A percentile compares a stretch with the other conserved stretches of the same genome.
Conservation (phyloP, 139 green algal species). For the Chlorella sorokiniana region DNA sequence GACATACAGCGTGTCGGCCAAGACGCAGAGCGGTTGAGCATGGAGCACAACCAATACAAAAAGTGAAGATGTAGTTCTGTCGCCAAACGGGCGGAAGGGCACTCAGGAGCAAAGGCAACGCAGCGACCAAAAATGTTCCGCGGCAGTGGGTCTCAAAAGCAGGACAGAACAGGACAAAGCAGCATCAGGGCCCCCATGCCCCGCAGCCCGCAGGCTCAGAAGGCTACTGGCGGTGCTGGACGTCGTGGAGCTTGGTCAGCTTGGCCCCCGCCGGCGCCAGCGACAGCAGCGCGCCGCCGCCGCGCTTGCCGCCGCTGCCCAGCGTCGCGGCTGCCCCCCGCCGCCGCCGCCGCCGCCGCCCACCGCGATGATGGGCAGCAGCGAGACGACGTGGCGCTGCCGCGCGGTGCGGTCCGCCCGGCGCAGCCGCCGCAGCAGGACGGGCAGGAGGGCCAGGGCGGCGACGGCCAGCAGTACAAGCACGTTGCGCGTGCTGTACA, state of each 20-base stretch:
- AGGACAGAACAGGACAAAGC: too few species aligned
- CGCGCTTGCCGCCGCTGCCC: not conserved
- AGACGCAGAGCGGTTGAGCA: too few species aligned
- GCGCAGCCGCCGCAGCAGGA: slow-evolving; percentile 24
- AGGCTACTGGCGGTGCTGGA: too few species aligned
- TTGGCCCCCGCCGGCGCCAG: not conserved
- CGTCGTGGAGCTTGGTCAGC: not conserved
- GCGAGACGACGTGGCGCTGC: not conserved
- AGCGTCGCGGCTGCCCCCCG: not conserved
- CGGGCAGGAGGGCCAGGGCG: slow-evolving; percentile 35
- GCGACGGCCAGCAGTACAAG: slow-evolving; percentile 31
- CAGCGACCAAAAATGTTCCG: too few species aligned
- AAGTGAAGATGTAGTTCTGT: too few species aligned
- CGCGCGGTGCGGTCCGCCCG: not conserved
- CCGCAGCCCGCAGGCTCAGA: too few species aligned
- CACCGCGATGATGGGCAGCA: slow-evolving; percentile 11
- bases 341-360: not conserved
- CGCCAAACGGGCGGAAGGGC: too few species aligned
- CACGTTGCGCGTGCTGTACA: slow-evolving; percentile 43
- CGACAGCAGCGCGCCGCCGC: not conserved
- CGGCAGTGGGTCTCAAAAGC: too few species aligned
- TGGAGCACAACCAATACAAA: too few species aligned
- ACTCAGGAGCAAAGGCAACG: too few species aligned
- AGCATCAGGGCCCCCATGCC: too few species aligned
- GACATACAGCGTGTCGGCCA: too few species aligned